Evolutionary conservation across 1,284 basidiomycete genomes (phyloP).

Genomic region (Irpex sp.): DNA sequence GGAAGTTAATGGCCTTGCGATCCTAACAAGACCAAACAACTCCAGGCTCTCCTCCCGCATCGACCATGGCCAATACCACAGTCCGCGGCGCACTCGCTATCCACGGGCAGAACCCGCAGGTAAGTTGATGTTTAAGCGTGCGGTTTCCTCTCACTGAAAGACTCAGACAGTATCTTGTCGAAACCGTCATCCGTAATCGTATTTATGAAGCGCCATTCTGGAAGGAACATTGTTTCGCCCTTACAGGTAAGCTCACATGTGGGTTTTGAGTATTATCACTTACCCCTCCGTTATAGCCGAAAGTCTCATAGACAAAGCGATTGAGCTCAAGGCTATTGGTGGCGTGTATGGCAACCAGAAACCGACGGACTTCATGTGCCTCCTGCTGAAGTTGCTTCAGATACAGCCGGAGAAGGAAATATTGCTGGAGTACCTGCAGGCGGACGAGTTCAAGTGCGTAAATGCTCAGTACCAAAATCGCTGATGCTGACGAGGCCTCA

Average conservation of each 20-base stretch:
- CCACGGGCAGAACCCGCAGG: conserved; percentile 94
- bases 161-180: conserved; percentile 81
- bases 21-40: conserved; percentile 23
- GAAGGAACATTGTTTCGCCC: conserved; percentile 96
- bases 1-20: conserved; percentile 15
- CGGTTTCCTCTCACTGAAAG: conserved; percentile 4
- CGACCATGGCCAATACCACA: conserved; percentile 86
- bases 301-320: conserved; percentile 89
- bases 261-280: neutral
- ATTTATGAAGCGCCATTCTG: conserved; percentile 96
- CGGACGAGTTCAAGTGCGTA: conserved; percentile 95
- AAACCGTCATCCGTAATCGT: conserved; percentile 93
- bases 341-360: conserved; percentile 93
- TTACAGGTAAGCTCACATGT: conserved; percentile 60
- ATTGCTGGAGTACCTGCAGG: conserved; percentile 89
- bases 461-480: neutral
- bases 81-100: conserved; percentile 78
- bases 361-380: conserved; percentile 88
- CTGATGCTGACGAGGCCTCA: conserved; percentile 26
- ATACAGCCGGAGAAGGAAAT: conserved; percentile 98
- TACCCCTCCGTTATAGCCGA: conserved; percentile 55
- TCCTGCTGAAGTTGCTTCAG: conserved; percentile 92
- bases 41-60: conserved; percentile 2
- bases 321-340: conserved; percentile 81
- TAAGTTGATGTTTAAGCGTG: conserved; percentile 26